These are phyloP conservation scores for Hypholoma fasciculare DNA, from an alignment of 768 basidiomycete species.

Conservation along the genomic window DNA sequence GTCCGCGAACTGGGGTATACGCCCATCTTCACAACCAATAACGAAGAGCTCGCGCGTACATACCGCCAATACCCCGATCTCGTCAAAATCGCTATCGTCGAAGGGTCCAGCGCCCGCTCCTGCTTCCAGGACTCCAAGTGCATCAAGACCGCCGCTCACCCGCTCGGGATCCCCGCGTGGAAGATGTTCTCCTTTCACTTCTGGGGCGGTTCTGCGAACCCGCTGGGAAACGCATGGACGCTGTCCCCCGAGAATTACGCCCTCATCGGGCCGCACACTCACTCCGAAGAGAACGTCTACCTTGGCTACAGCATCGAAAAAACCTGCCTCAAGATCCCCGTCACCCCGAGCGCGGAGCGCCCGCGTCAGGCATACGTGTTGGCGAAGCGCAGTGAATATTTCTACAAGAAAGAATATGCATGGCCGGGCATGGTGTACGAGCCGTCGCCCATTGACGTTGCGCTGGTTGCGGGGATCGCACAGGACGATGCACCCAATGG, in stretches of 20 bases:
- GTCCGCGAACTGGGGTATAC: constrained; percentile 3
- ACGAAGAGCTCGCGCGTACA: constrained; percentile 2
- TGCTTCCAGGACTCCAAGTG: background rate
- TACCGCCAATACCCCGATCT: constrained; percentile 6
- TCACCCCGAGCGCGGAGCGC: background rate
- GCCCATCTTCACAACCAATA: background rate
- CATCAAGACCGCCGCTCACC: background rate
- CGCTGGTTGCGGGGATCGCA: background rate
- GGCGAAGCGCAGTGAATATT: background rate
- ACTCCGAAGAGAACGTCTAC: constrained; percentile 3
- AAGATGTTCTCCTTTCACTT: constrained; percentile 9
- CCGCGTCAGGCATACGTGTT: constrained; percentile 1
- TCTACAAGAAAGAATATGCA: background rate
- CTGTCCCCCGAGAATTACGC: constrained; percentile 2
- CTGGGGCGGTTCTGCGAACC: constrained; percentile 1
- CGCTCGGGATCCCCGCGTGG: constrained; percentile 2
- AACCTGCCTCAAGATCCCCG: background rate
- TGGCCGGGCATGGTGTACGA: background rate
- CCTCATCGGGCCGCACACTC: background rate
- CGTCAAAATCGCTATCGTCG: constrained; percentile 4
- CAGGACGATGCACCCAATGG: background rate
- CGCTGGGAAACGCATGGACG: constrained; percentile 3
- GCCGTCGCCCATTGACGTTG: background rate
- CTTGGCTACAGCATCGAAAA: constrained; percentile 6
- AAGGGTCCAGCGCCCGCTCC: background rate